Evolutionary conservation across 371 early-diverging fungal species (phyloP).

Genomic region (Mortierella sp.): DNA sequence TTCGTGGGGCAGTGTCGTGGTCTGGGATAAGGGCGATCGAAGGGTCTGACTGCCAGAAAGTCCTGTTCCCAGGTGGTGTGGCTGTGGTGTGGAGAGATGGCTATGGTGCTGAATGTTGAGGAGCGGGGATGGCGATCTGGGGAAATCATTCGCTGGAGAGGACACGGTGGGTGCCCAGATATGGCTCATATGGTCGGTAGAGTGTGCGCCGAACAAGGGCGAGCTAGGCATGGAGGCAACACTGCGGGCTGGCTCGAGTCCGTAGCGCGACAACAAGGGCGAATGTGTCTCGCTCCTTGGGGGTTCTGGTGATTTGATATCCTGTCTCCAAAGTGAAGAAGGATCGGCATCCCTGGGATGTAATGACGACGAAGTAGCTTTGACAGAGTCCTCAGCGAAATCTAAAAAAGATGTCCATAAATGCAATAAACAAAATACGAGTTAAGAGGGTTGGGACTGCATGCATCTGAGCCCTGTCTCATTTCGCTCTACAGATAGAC

Average conservation of each 20-base stretch:
- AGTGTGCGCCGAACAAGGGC: slow-evolving; percentile 47
- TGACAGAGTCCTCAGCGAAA: slow-evolving; percentile 20
- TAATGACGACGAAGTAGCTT: slow-evolving; percentile 33
- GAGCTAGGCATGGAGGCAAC: slow-evolving; percentile 57
- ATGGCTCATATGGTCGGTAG: slow-evolving; percentile 54
- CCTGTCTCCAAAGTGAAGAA: slow-evolving; percentile 49
- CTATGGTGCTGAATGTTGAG: slow-evolving; percentile 71
- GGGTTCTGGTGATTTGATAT: slow-evolving; percentile 38
- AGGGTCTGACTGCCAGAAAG: slow-evolving; percentile 30
- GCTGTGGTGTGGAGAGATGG: slow-evolving; percentile 59
- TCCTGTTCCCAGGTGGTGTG: slow-evolving; percentile 50
- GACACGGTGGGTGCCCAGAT: slow-evolving; percentile 56
- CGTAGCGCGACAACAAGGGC: slow-evolving; percentile 39
- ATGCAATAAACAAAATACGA: slow-evolving; percentile 9
- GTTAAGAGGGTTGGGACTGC: slow-evolving; percentile 17
- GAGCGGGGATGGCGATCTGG: slow-evolving; percentile 89
- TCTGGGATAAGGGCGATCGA: slow-evolving; percentile 49
- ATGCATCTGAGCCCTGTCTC: slow-evolving; percentile 20
- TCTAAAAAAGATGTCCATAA: slow-evolving; percentile 14
- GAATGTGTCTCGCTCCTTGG: slow-evolving; percentile 53
- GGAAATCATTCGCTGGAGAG: slow-evolving; percentile 71
- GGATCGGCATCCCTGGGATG: slow-evolving; percentile 37
- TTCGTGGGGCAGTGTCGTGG: slow-evolving; percentile 44
- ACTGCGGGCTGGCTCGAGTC: slow-evolving; percentile 45
- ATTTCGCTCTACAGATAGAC: neutral